A percentile compares a stretch with the other conserved stretches of the same genome.
phyloP scores from a whole-genome alignment of 441 rosid species.

The Erodium texanum region DNA sequence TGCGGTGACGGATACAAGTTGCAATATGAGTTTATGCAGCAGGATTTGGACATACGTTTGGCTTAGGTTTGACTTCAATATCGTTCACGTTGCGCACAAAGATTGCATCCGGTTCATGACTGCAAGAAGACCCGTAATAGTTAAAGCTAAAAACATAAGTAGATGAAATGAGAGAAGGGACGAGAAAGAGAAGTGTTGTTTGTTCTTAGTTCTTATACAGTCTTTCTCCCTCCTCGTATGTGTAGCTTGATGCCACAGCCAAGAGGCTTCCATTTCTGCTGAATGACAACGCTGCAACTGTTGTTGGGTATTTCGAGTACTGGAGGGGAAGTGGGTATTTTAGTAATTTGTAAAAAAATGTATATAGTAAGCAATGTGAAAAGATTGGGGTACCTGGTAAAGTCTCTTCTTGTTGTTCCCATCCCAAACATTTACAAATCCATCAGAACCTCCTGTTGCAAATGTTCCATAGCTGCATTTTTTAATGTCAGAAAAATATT shows the following conservation, averaged over 20 bases:
- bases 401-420: constrained; percentile 96
- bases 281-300: constrained; percentile 81
- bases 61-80: neutral
- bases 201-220: too few species aligned
- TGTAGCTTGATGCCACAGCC: constrained; percentile 97
- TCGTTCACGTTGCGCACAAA: neutral
- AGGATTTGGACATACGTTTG: neutral
- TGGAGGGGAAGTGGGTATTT: constrained; percentile 22
- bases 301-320: constrained; percentile 87
- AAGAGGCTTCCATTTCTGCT: constrained; percentile 88
- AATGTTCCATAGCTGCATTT: constrained; percentile 82
- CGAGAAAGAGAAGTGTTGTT: constrained; percentile 15
- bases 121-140: neutral
- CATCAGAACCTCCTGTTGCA: constrained; percentile 97
- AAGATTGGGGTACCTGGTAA: constrained; percentile 52
- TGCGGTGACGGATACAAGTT: too few species aligned
- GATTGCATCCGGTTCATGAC: neutral
- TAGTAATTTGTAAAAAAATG: neutral
- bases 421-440: constrained; percentile 93
- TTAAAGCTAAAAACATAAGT: neutral
- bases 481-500: constrained; percentile 11
- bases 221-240: constrained; percentile 88
- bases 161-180: neutral
- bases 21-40: neutral
- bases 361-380: neutral